These are phyloP conservation scores for Macrophomina tecta DNA, from an alignment of 2,329 filamentous ascomycete species.

Conservation along the genomic window DNA sequence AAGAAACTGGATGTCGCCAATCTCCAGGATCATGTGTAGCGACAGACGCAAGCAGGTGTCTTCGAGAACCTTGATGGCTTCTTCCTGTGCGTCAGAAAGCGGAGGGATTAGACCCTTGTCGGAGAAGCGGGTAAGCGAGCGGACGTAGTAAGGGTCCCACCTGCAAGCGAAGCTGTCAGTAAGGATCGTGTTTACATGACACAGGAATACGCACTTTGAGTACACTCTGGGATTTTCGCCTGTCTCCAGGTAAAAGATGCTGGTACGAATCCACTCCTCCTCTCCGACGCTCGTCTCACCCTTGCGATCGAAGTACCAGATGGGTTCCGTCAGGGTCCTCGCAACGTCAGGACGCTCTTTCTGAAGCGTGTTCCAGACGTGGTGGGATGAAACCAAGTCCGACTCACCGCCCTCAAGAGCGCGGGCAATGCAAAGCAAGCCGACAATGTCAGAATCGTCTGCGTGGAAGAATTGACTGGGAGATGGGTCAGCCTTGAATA, in stretches of 20 bases:
- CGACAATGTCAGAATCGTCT: conserved; percentile 83
- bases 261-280: conserved; percentile 74
- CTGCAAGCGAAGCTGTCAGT: conserved; percentile 37
- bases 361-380: conserved; percentile 82
- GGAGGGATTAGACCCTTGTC: conserved; percentile 75
- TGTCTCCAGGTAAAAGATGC: conserved; percentile 76
- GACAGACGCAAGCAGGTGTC: conserved; percentile 74
- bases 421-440: conserved; percentile 78
- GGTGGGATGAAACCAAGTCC: conserved; percentile 78
- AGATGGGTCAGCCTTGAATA: not conserved
- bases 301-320: conserved; percentile 94
- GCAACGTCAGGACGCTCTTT: conserved; percentile 78
- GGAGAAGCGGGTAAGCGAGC: conserved; percentile 75
- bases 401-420: conserved; percentile 83
- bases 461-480: conserved; percentile 80
- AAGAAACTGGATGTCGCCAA: conserved; percentile 88
- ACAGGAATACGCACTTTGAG: conserved; percentile 61
- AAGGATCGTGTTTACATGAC: too few relatives aligned
- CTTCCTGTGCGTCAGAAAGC: conserved; percentile 70
- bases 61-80: conserved; percentile 74
- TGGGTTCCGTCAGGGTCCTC: conserved; percentile 73
- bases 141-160: conserved; percentile 89
- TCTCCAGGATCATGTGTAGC: conserved; percentile 84
- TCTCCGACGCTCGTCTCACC: conserved; percentile 78
- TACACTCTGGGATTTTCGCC: conserved; percentile 69